Evolutionary conservation across 768 basidiomycete species (phyloP), one percentile per base, ranked within the genome.

Genomic region (Hortiboletus flavorubellus): DNA sequence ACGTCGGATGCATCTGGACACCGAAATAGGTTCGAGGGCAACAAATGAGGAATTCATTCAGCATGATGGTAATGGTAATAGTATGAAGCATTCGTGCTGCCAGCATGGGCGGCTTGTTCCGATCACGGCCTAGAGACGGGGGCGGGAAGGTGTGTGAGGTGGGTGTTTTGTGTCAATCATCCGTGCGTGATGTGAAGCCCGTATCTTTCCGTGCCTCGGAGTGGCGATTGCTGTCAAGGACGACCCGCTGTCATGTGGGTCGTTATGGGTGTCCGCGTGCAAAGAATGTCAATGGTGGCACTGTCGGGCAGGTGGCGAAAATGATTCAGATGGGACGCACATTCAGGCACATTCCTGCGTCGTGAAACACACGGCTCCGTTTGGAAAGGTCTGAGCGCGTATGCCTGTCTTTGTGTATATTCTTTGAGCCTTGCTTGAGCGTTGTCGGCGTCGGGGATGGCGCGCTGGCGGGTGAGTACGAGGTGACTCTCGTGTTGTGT

Each of bases 231-330:
- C 39, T 18, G 38, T 38, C 52, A 63, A 49, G 18, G 34, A 29
- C 45, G 26, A 53, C 30, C 38, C 56, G 46, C 46, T 63, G 61
- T 55, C 61, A 52, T 39, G 51, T 47, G 41, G 16, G 50, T 60
- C 39, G 58, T 46, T 54, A 60, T 49, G 58, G 35, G 47, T 34
- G 23, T 26, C 52, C 59, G 46, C 43, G 30, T 62, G 54, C 9
- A 41, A 39, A 16, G 44, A 30, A 49, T 16, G 29, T 47, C 7
- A 21, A 31, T 29, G 31, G 45, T 42, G 37, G 44, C n/a, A 42
- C 55, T 29, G 23, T 38, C 51, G 40, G 56, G 37, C 35, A 16
- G 35, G 26, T 26, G 26, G 26, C 26, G 5, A 26, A 4, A 4
- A 26, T 5, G 26, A 26, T 26, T 26, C 26, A 5, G 26, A 26